Base-by-base conservation (phyloP, 345 rosid genomes). In the Leavenworthia alabamica region DNA sequence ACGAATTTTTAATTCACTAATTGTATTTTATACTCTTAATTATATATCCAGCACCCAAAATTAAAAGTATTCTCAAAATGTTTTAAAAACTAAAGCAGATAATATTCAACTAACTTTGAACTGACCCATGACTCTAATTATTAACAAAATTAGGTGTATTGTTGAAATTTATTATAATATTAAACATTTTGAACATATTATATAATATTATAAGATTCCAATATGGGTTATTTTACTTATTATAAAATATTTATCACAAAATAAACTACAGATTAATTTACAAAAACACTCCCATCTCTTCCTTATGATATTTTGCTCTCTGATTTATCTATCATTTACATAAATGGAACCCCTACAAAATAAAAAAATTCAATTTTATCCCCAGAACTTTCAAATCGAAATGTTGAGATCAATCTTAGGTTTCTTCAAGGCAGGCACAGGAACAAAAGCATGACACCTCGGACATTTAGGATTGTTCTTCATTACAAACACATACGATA, bases 331-430 rank as follows among this genome's bases (percentile, higher is more conserved):
- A 63, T 49, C 31, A 71, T 71, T 49, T 57, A 71, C 75, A 64
- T 1, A 48, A 56, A n/a, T 4, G 8, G 20, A 40, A 10, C 22
- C 60, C 22, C 60, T 46, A 46, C 8, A 8, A 60, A 23, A 40
- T 22, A 29, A 14, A 4, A 13, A 16, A 2, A 33, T 40, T 1
- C 1, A 10, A 52, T 10, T 31, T 0, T 4, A 19, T 2, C 32
- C 31, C 48, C 7, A 13, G 7, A 57, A 2, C 13, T 53, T 56
- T 86, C 74, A 86, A 54, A 84, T 83, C 3, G 83, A 85, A 1
- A 90, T 79, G 61, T 86, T 86, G 68, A 89, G 94, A 76, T 89
- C 95, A 66, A 89, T 77, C 16, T 78, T 64, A 42, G 89, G 85
- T 63, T 81, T 91, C 79, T 91, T 88, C 26, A 36, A 7, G 8